Evolutionary conservation across 2,329 filamentous ascomycete species (phyloP), one percentile per base, ranked within the genome.

Genomic region (Trichoderma sp.): DNA sequence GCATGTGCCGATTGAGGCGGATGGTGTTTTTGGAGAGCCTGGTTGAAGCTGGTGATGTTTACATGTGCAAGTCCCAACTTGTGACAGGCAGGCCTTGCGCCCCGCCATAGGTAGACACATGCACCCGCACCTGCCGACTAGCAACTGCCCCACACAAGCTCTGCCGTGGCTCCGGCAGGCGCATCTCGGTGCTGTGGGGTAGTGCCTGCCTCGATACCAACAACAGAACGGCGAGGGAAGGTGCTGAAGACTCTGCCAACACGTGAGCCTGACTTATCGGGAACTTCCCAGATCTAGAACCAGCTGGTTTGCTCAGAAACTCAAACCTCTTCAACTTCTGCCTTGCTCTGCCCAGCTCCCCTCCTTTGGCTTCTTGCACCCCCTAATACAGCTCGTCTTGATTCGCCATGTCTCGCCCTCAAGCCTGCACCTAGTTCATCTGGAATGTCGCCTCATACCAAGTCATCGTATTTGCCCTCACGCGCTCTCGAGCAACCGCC

Each of bases 371-470:
- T 67, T 62, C 71, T 31, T 41, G 65, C 31, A 18, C 45, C 74
- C 53, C n/a, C 53, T 6, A 7, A 6, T 35, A 6, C 60, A 29
- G 56, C 14, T 56, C 45, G 21, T 66, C 62, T 24, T 74, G 41
- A 74, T 62, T 63, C 63, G 35, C 35, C 62, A 33, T 71, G 74
- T 75, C 67, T 75, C 60, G 71, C 67, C 35, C n/a, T 21, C 31
- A 60, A 33, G 74, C 6, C 21, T 38, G 41, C 68, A 50, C 31
- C 59, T 67, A 45, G 27, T 67, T 4, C 7, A n/a, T 21, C n/a
- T 72, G 75, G 75, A 76, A 76, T 76, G 75, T 41, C n/a, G 21
- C 35, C 60, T 53, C 75, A 75, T 76, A 56, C 73, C 75, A 75
- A 31, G 29, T 27, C 31, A 18, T 38, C 24, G 27, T 64, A 38